Evolutionary conservation across 31 red algal species (phyloP).

Genomic region (Porphyra umbilicalis): DNA sequence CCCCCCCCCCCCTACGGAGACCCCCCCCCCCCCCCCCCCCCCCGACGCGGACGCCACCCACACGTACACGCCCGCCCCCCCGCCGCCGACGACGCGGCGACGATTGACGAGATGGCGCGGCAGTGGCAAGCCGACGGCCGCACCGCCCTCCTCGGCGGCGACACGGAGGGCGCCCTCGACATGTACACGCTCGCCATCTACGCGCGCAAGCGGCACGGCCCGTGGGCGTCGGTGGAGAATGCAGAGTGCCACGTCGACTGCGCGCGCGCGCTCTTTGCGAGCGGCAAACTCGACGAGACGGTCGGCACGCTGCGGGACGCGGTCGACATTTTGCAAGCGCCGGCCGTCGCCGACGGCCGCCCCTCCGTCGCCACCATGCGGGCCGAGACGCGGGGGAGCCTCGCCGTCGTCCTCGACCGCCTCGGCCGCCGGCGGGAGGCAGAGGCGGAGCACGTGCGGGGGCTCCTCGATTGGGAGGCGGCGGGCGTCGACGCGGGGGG

Average conservation of each 20-base stretch:
- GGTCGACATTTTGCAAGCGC: conserved; percentile 27
- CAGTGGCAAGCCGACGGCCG: conserved; percentile 45
- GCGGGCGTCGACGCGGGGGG: not conserved
- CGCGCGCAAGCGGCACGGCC: conserved; percentile 62
- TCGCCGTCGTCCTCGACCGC: not conserved
- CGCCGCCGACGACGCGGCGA: not conserved
- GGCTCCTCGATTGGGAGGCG: not conserved
- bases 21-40: conserved; percentile 7
- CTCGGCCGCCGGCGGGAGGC: not conserved
- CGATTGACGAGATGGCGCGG: conserved; percentile 51
- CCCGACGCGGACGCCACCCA: conserved; percentile 8
- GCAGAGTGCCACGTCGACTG: conserved; percentile 51
- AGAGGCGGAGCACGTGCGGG: not conserved
- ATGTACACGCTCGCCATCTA: conserved; percentile 66
- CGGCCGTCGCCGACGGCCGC: not conserved
- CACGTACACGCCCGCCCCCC: not conserved
- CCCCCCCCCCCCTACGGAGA: not conserved
- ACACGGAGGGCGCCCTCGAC: conserved; percentile 42
- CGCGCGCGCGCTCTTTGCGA: conserved; percentile 56
- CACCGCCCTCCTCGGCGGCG: conserved; percentile 13
- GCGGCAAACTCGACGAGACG: conserved; percentile 23
- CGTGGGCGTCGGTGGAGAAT: conserved; percentile 45
- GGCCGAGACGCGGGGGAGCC: not conserved
- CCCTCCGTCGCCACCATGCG: not conserved
- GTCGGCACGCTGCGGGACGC: conserved; percentile 33